Conservation (phyloP, 2,329 filamentous ascomycete species). For the Rutstroemia sp. region DNA sequence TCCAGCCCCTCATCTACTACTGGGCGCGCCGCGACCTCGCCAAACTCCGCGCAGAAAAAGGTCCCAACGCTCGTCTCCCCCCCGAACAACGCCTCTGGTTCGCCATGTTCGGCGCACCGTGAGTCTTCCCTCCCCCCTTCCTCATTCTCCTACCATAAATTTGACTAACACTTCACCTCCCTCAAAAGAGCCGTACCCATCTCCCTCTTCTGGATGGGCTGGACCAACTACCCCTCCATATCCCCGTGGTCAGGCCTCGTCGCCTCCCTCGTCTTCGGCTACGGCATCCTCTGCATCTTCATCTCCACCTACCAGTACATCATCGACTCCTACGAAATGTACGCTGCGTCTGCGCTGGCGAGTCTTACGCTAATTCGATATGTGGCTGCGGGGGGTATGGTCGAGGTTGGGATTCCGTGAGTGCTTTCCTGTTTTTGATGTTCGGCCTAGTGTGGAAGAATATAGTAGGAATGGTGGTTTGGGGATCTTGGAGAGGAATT, state of each 20-base stretch:
- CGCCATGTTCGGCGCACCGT: conserved; percentile 53
- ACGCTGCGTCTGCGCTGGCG: conserved; percentile 67
- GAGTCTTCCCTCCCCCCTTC: conserved; percentile 14
- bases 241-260: conserved; percentile 49
- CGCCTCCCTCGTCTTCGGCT: conserved; percentile 34
- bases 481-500: neutral
- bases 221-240: conserved; percentile 52
- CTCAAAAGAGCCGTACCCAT: conserved; percentile 41
- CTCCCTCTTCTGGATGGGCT: conserved; percentile 62
- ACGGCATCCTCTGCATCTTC: conserved; percentile 64
- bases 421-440: no score
- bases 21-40: conserved; percentile 18
- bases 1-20: conserved; percentile 30
- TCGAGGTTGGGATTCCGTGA: conserved; percentile 12
- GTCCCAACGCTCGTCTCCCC: conserved; percentile 24
- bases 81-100: conserved; percentile 59
- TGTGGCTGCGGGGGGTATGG: conserved; percentile 16
- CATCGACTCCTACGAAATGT: conserved; percentile 61
- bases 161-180: neutral
- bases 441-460: no score
- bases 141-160: neutral
- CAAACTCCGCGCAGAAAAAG: neutral
- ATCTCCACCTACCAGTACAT: conserved; percentile 75
- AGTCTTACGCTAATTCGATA: conserved; percentile 17
- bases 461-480: neutral